Percentiles rank a stretch among this genome's conserved stretches.
Conservation (phyloP, 2,329 filamentous ascomycete genomes). For the Eutypella sp. region DNA sequence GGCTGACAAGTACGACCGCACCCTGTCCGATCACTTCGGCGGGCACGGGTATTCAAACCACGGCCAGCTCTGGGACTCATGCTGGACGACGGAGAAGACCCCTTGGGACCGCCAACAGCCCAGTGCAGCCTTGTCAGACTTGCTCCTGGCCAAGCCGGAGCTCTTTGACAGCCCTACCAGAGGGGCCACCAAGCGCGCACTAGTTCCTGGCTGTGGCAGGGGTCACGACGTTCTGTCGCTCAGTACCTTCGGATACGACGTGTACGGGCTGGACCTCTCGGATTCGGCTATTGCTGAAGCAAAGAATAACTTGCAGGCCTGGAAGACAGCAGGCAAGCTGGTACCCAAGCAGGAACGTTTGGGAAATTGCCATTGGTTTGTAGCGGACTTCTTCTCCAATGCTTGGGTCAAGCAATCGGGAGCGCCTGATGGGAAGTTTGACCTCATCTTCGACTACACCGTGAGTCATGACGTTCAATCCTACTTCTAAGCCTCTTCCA, state of each 20-base stretch:
- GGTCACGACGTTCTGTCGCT: conserved; percentile 61
- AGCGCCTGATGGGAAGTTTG: conserved; percentile 30
- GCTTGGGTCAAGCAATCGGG: conserved; percentile 23
- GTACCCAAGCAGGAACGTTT: conserved; percentile 32
- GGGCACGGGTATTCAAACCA: not conserved
- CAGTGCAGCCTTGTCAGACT: not conserved
- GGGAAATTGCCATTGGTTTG: conserved; percentile 23
- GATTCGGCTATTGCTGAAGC: conserved; percentile 13
- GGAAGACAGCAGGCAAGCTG: not conserved
- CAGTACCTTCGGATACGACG: conserved; percentile 57
- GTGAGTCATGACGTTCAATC: conserved; percentile 21
- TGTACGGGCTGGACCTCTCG: conserved; percentile 55
- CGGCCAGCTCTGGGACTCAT: not conserved
- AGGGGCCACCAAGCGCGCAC: not conserved
- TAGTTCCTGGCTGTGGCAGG: conserved; percentile 48
- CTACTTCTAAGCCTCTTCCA: conserved; percentile 27
- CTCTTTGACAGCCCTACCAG: not conserved
- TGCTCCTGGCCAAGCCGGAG: not conserved
- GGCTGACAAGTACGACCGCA: not conserved
- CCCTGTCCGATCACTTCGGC: not conserved
- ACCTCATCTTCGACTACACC: conserved; percentile 38
- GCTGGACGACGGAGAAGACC: not conserved
- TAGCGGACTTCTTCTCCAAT: conserved; percentile 47
- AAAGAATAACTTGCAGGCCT: conserved; percentile 9
- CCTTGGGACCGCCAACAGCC: not conserved